phyloP scores from a whole-genome alignment of 768 basidiomycete genomes.

The Lentinus tigrinus region DNA sequence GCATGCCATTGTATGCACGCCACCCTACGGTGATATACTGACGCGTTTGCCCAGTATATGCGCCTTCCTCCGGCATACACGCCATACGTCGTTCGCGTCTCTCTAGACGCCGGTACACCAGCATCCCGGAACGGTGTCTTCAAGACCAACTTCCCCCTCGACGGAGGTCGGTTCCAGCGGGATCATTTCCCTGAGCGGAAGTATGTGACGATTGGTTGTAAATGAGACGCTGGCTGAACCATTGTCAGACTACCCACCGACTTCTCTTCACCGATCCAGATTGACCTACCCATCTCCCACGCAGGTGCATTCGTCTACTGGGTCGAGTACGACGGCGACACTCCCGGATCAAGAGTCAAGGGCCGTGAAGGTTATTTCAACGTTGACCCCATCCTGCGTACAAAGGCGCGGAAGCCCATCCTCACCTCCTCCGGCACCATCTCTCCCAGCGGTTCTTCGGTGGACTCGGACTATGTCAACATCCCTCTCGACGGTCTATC shows the following conservation, averaged over 20 bases:
- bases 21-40: background rate
- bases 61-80: constrained; percentile 88
- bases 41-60: constrained; percentile 64
- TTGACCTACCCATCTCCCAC: constrained; percentile 94
- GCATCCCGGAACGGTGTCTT: constrained; percentile 89
- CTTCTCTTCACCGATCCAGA: constrained; percentile 87
- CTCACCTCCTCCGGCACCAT: constrained; percentile 55
- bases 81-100: constrained; percentile 90
- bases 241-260: constrained; percentile 71
- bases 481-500: constrained; percentile 86
- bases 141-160: constrained; percentile 95
- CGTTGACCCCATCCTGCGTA: constrained; percentile 85
- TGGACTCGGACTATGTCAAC: constrained; percentile 54
- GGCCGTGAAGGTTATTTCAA: constrained; percentile 95
- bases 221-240: background rate
- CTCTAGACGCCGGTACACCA: constrained; percentile 88
- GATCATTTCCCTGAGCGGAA: constrained; percentile 70
- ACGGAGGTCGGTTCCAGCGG: constrained; percentile 83
- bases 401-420: constrained; percentile 72
- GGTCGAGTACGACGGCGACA: constrained; percentile 81
- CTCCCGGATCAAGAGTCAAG: constrained; percentile 59
- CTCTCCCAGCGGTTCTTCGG: constrained; percentile 47
- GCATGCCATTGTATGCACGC: background rate
- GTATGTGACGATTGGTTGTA: constrained; percentile 45
- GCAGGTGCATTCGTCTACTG: constrained; percentile 96